Base-by-base conservation (phyloP, 495 filamentous ascomycete genomes). In the Penicillium desertorum region DNA sequence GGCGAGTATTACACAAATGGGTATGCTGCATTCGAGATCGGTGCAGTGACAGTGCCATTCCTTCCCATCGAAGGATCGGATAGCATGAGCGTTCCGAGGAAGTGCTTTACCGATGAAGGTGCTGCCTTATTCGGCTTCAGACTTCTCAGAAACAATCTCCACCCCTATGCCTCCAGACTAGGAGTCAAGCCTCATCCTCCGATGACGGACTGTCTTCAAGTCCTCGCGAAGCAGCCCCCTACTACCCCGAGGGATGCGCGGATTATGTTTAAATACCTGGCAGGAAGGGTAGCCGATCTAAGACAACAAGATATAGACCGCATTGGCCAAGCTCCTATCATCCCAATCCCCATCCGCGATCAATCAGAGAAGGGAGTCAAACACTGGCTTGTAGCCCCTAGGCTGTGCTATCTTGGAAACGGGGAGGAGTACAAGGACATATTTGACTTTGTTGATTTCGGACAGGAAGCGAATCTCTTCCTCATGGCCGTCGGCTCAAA, bases 401-500 rank as follows among this genome's bases (percentile, higher is more conserved):
- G 73, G 25, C 71, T 82, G 32, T 91, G 88, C 64, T 96, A 94
- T 71, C 79, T 98, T 7, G 86, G 87, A 22, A 87, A 89, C 22
- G 82, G 80, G 23, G 86, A 86, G 55, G 76, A 85, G 20, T 98
- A 92, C 62, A 86, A 82, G 37, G 90, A 94, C 27, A 91, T 99
- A 17, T 96, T 98, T 60, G 92, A 97, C 68, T 99, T 96, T 72
- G 91, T 98, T 4, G 88, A 97, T 68, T 97, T 96, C 72, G 91
- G 92, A 4, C 69, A 80, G 50, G 84, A 92, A 64, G 93, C 91
- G 4, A 96, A 98, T 62, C 75, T 87, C 0, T 98, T 99, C 65
- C 76, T 99, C 6, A 78, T 91, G 62, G 86, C 87, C 49, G 88
- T 90, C 54, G 95, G 95, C 3, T 91, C 91, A 4, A 97, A 93